Evolutionary conservation across 257 asterid genomes (phyloP).

Genomic region (Salvia miltiorrhiza): DNA sequence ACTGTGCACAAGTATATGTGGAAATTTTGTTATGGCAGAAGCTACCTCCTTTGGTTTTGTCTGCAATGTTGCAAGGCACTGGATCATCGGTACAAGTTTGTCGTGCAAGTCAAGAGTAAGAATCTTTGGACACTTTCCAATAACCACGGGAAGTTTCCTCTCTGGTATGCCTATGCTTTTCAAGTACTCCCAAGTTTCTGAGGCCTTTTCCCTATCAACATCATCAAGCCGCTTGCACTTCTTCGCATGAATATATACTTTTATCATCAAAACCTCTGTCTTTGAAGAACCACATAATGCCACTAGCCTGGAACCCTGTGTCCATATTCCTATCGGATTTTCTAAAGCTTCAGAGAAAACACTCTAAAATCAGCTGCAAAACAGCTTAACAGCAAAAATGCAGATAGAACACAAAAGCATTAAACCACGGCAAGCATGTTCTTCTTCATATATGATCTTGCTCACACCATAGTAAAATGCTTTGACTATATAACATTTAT

Average conservation of each 20-base stretch:
- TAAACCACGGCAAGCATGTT: background rate
- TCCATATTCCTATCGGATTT: conserved; percentile 60
- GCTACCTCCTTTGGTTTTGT: conserved; percentile 84
- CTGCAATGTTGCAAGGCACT: conserved; percentile 65
- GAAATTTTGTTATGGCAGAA: conserved; percentile 79
- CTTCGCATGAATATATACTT: conserved; percentile 55
- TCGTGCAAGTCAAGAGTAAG: conserved; percentile 74
- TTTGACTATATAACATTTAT: background rate
- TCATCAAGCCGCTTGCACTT: conserved; percentile 86
- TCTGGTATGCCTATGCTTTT: conserved; percentile 87
- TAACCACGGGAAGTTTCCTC: conserved; percentile 72
- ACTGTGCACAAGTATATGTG: conserved; percentile 77
- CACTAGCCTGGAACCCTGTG: conserved; percentile 52
- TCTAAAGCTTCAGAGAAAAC: background rate
- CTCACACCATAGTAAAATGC: background rate
- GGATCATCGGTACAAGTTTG: conserved; percentile 78
- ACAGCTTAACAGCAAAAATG: background rate
- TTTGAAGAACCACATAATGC: conserved; percentile 96
- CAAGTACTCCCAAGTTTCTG: conserved; percentile 91
- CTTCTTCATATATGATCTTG: background rate
- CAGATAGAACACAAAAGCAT: background rate
- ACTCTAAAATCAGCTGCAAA: background rate
- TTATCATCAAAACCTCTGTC: conserved; percentile 83
- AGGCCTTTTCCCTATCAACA: conserved; percentile 63
- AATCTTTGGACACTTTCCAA: conserved; percentile 84